These are phyloP conservation scores for Dittrichia graveolens DNA, from an alignment of 129 eudicot genomes.

Conservation along the genomic window DNA sequence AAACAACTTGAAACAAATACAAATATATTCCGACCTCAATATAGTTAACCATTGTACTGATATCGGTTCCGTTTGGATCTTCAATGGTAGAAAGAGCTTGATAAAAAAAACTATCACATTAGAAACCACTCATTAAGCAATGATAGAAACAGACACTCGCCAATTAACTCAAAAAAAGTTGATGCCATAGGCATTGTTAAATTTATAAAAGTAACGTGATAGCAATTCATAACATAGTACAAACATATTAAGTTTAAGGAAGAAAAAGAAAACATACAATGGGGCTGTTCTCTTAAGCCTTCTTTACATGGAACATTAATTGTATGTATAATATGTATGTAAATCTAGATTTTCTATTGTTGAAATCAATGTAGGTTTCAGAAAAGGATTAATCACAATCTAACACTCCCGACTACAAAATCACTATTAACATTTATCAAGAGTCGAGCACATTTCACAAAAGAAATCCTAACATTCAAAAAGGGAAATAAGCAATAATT, in stretches of 20 bases:
- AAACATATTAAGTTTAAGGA: neutral
- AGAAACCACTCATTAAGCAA: neutral
- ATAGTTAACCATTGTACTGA: conserved; percentile 25
- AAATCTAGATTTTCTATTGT: conserved; percentile 5
- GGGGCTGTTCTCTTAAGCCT: conserved; percentile 19
- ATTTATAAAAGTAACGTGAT: neutral
- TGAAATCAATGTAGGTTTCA: neutral
- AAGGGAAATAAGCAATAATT: too few relatives aligned
- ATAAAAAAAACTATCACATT: neutral
- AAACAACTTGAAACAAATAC: neutral
- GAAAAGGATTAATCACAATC: conserved; percentile 7
- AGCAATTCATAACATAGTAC: neutral
- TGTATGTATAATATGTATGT: neutral
- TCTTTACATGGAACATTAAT: too few relatives aligned
- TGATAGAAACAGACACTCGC: neutral
- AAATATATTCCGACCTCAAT: conserved; percentile 45
- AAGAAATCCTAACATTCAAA: neutral
- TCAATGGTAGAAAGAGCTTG: conserved; percentile 45
- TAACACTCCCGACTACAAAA: conserved; percentile 2
- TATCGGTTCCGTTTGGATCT: conserved; percentile 45
- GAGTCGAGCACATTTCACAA: neutral
- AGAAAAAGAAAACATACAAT: conserved; percentile 20
- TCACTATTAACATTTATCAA: neutral
- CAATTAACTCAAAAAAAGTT: neutral
- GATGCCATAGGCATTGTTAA: conserved; percentile 4